Percentiles rank a stretch among this genome's conserved stretches.
These are phyloP conservation scores for Daedalea quercina DNA, from an alignment of 768 basidiomycete genomes.

Conservation along the genomic window DNA sequence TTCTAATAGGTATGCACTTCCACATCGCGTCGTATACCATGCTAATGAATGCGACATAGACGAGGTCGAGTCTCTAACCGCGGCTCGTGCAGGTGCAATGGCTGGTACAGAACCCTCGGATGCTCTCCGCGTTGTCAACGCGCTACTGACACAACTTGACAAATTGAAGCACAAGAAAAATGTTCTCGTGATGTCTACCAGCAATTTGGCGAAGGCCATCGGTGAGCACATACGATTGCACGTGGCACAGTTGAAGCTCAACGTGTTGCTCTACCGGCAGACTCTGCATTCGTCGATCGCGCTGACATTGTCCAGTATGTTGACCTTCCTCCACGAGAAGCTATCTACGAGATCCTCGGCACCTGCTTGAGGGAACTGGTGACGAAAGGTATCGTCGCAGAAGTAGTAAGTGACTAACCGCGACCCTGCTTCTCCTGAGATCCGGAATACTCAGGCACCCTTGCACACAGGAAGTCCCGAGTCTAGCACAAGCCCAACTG, in stretches of 20 bases:
- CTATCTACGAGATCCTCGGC: constrained; percentile 87
- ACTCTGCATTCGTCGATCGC: constrained; percentile 92
- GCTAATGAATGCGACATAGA: constrained; percentile 38
- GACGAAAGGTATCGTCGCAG: constrained; percentile 58
- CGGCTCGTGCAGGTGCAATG: constrained; percentile 91
- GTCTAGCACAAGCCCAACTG: constrained; percentile 53
- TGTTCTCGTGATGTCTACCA: constrained; percentile 93
- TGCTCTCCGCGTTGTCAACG: constrained; percentile 92
- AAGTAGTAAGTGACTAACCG: constrained; percentile 40
- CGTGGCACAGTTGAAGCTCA: too few species aligned
- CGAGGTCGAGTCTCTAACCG: constrained; percentile 94
- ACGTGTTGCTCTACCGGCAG: too few species aligned
- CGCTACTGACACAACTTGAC: constrained; percentile 93
- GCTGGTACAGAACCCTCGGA: constrained; percentile 95
- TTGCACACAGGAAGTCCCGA: constrained; percentile 51
- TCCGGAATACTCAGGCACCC: too few species aligned
- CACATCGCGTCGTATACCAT: not conserved
- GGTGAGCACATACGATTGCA: too few species aligned
- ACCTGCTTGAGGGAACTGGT: constrained; percentile 80
- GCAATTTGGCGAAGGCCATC: constrained; percentile 91
- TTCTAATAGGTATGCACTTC: constrained; percentile 69
- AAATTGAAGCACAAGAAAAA: constrained; percentile 91
- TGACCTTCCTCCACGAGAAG: constrained; percentile 85
- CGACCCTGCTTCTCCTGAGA: not conserved
- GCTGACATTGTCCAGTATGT: constrained; percentile 96